These are phyloP conservation scores for Abortiporus biennis DNA, from an alignment of 1,284 basidiomycete genomes.

Conservation along the genomic window DNA sequence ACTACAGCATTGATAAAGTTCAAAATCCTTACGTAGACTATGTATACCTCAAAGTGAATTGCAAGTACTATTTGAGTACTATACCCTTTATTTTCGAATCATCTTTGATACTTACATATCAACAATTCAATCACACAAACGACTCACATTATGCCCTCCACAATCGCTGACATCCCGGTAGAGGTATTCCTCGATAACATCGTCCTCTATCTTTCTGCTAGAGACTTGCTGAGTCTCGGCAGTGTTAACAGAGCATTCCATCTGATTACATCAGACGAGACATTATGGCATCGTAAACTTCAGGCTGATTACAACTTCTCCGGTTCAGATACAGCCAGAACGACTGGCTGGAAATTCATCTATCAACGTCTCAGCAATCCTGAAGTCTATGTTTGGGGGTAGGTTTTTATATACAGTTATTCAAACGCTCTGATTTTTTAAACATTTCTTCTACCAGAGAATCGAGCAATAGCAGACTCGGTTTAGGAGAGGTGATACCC, in stretches of 20 bases:
- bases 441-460: too few species aligned
- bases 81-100: too few species aligned
- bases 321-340: slow-evolving; percentile 60
- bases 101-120: too few species aligned
- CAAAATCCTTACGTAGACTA: too few species aligned
- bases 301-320: slow-evolving; percentile 73
- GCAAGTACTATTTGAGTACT: too few species aligned
- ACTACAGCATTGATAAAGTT: too few species aligned
- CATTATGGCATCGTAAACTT: slow-evolving; percentile 73
- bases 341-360: slow-evolving; percentile 72
- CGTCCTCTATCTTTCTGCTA: slow-evolving; percentile 51
- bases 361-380: slow-evolving; percentile 62
- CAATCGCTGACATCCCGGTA: slow-evolving; percentile 49
- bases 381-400: slow-evolving; percentile 81
- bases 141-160: too few species aligned
- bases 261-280: slow-evolving; percentile 61
- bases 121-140: too few species aligned
- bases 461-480: slow-evolving; percentile 58
- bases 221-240: slow-evolving; percentile 54
- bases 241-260: slow-evolving; percentile 55
- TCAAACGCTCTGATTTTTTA: too few species aligned
- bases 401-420: slow-evolving; percentile 18
- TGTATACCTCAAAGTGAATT: too few species aligned
- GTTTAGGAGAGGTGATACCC: too few species aligned
- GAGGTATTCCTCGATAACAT: slow-evolving; percentile 75